Evolutionary conservation across 371 early-diverging fungal species (phyloP), one percentile per base, ranked within the genome.

Genomic region (Circinella umbellata): DNA sequence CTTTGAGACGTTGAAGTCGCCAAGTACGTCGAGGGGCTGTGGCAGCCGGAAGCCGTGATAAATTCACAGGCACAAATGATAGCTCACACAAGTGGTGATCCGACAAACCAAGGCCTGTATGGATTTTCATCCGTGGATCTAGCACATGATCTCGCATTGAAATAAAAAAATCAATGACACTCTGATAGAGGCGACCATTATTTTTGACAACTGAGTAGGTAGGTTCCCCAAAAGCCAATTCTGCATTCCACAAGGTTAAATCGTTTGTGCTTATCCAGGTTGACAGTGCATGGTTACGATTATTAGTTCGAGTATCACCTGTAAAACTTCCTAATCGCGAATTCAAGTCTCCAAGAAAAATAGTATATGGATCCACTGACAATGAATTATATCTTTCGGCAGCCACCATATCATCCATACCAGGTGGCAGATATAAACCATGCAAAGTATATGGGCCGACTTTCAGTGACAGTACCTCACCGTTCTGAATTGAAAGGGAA

Each of bases 81-180:
- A 68, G 49, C 51, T 62, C 68, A 64, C 69, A 64, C 64, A 69
- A 59, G 57, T 69, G 64, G 57, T 70, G 66, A 34, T 70, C 65
- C n/a, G 70, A 70, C 39, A 47, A 34, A 42, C 20, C 35, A 4
- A 17, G 38, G 15, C 49, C 69, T 20, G 34, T 37, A 15, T 38
- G 57, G 36, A 69, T 69, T 1, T 8, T 47, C 64, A 70, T 18
- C 3, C 18, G 11, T 4, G 39, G 38, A 37, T 64, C 54, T 10
- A 10, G 42, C 14, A 70, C 18, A 14, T 64, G 38, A 3, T n/a
- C 13, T 34, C 9, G 46, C 37, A 27, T 46, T 20, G 61, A 70
- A 3, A 70, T 10, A 18, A 70, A 70, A 9, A 15, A 51, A 39
- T 70, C 70, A 37, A 70, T 70, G 60, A 70, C 65, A 51, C 65